These are phyloP conservation scores for Fusarium keratoplasticum DNA, from an alignment of 2,329 filamentous ascomycete species.

Conservation along the genomic window DNA sequence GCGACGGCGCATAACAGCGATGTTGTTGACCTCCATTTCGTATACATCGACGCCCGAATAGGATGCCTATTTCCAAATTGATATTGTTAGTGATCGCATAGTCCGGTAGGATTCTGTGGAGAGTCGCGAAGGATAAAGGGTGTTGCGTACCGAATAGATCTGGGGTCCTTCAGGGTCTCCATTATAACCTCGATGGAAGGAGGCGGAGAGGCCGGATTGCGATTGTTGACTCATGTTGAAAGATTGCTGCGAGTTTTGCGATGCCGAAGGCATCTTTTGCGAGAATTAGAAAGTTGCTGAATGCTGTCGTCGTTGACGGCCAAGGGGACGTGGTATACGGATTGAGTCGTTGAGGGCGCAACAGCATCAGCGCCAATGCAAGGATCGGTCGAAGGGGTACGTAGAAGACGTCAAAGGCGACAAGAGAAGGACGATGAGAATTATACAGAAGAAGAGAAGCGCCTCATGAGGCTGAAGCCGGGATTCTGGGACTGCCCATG, in stretches of 20 bases:
- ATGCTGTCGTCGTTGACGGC: background rate
- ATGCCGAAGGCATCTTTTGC: slow-evolving; percentile 55
- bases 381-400: slow-evolving; percentile 21
- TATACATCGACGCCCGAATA: slow-evolving; percentile 98
- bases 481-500: slow-evolving; percentile 37
- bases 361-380: slow-evolving; percentile 28
- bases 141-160: slow-evolving; percentile 69
- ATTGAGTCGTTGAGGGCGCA: slow-evolving; percentile 6
- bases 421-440: slow-evolving; percentile 12
- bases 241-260: slow-evolving; percentile 67
- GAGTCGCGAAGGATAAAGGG: background rate
- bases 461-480: slow-evolving; percentile 32
- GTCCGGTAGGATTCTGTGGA: background rate
- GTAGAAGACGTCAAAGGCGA: slow-evolving; percentile 8
- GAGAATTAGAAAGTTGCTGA: background rate
- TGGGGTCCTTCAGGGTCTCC: slow-evolving; percentile 59
- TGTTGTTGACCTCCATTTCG: slow-evolving; percentile 95
- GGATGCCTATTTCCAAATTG: slow-evolving; percentile 68
- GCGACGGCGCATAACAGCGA: slow-evolving; percentile 95
- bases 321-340: background rate
- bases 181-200: slow-evolving; percentile 52
- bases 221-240: slow-evolving; percentile 68
- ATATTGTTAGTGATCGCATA: slow-evolving; percentile 29
- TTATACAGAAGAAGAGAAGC: slow-evolving; percentile 11
- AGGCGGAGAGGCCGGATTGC: slow-evolving; percentile 54